These are phyloP conservation scores for Yamadazyma sp. DNA, from an alignment of 1,139 yeast species.

Conservation along the genomic window DNA sequence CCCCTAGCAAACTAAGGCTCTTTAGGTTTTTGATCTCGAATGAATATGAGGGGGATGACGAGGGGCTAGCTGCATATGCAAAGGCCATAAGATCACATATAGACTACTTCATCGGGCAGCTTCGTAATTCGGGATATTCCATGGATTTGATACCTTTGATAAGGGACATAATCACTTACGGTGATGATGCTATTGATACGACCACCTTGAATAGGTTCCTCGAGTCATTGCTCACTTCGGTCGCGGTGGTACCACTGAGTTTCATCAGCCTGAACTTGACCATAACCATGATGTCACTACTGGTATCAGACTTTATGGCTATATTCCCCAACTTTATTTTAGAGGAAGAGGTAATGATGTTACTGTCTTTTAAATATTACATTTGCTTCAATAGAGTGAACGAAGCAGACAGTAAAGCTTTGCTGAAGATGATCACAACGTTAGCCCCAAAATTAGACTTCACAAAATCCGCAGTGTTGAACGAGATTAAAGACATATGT, in stretches of 20 bases:
- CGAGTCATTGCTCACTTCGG: conserved; percentile 1
- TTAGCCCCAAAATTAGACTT: neutral
- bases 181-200: conserved; percentile 7
- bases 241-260: neutral
- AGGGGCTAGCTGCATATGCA: conserved; percentile 6
- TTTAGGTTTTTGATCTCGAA: conserved; percentile 12
- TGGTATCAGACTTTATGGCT: conserved; percentile 1
- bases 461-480: neutral
- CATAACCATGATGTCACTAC: conserved; percentile 6
- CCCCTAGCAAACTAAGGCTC: conserved; percentile 2
- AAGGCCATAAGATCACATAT: conserved; percentile 2
- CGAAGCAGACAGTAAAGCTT: neutral
- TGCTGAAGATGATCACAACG: neutral
- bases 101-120: conserved; percentile 3
- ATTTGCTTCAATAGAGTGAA: conserved; percentile 16
- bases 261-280: conserved; percentile 3
- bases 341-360: neutral
- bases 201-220: conserved; percentile 3
- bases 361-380: conserved; percentile 14
- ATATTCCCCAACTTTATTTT: conserved; percentile 2
- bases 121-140: neutral
- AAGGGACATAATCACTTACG: conserved; percentile 14
- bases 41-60: conserved; percentile 12
- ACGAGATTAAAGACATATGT: neutral
- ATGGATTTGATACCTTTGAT: conserved; percentile 10